Evolutionary conservation across 208 protist species (phyloP).

Genomic region (Trypanosoma avium): DNA sequence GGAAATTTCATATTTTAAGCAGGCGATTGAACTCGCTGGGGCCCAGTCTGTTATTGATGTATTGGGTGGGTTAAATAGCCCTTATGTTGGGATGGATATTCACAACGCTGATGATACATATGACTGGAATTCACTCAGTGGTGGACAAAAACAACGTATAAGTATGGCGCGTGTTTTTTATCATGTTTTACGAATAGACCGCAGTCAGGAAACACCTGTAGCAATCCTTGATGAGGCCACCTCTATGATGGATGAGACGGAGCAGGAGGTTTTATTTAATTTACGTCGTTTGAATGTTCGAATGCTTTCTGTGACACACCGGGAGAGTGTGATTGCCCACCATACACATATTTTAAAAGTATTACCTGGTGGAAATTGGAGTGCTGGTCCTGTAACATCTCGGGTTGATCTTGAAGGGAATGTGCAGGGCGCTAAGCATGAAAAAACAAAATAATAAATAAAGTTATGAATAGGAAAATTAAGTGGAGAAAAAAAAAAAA

Average conservation of each 20-base stretch:
- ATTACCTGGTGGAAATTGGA: slow-evolving; percentile 50
- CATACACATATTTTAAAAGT: slow-evolving; percentile 75
- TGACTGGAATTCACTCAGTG: slow-evolving; percentile 84
- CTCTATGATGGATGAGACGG: slow-evolving; percentile 89
- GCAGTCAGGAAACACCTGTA: slow-evolving; percentile 48
- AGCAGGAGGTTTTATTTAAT: slow-evolving; percentile 81
- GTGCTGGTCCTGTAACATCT: slow-evolving; percentile 43
- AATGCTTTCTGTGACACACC: slow-evolving; percentile 85
- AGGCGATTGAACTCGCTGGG: slow-evolving; percentile 68
- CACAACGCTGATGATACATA: slow-evolving; percentile 55
- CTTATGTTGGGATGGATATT: slow-evolving; percentile 53
- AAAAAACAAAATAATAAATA: no score
- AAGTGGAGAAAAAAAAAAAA: no score
- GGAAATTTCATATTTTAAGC: slow-evolving; percentile 36
- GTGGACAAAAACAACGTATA: slow-evolving; percentile 87
- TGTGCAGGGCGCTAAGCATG: slow-evolving; percentile 27
- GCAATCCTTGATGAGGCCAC: slow-evolving; percentile 87
- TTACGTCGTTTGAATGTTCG: slow-evolving; percentile 68
- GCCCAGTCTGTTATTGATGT: slow-evolving; percentile 73
- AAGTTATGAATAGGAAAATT: no score
- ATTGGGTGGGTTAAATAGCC: slow-evolving; percentile 70
- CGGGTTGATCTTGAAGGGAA: slow-evolving; percentile 41
- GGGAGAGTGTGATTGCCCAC: slow-evolving; percentile 75
- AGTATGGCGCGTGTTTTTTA: slow-evolving; percentile 88
- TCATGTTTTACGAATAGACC: slow-evolving; percentile 66